phyloP scores from a whole-genome alignment of 768 basidiomycete genomes.

The Pleurotus salmoneostramineus region DNA sequence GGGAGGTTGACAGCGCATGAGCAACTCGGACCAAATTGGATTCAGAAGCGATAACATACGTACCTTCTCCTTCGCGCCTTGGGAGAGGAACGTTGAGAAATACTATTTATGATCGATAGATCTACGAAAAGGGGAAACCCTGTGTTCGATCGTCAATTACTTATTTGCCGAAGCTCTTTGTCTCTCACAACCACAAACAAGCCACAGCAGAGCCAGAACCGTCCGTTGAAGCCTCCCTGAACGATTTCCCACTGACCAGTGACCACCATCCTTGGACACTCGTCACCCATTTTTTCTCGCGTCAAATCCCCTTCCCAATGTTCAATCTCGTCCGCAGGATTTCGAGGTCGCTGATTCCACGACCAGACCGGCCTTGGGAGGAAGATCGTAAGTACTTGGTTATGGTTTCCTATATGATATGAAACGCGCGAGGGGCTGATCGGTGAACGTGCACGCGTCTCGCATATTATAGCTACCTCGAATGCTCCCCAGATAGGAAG shows the following conservation, averaged over 20 bases:
- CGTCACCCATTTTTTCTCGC: background rate
- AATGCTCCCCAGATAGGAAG: constrained; percentile 66
- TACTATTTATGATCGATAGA: too few species aligned
- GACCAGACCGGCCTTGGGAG: constrained; percentile 72
- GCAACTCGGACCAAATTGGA: background rate
- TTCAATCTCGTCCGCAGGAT: constrained; percentile 70
- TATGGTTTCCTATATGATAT: constrained; percentile 8
- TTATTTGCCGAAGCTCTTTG: background rate
- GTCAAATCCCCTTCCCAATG: constrained; percentile 34
- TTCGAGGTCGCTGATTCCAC: constrained; percentile 64
- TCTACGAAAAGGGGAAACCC: background rate
- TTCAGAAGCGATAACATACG: too few species aligned
- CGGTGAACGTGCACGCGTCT: constrained; percentile 19
- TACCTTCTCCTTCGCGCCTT: too few species aligned
- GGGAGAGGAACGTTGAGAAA: too few species aligned
- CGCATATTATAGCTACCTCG: constrained; percentile 54
- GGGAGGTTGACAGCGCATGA: background rate
- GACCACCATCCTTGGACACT: background rate
- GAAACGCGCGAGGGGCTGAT: background rate
- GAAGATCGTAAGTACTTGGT: constrained; percentile 59
- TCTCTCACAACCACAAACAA: background rate
- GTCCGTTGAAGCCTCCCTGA: background rate
- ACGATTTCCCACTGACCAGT: background rate
- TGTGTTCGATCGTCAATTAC: background rate
- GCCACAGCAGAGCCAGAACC: background rate